These are phyloP conservation scores for Pinus albicaulis DNA, from an alignment of 75 land plant species.

Conservation along the genomic window DNA sequence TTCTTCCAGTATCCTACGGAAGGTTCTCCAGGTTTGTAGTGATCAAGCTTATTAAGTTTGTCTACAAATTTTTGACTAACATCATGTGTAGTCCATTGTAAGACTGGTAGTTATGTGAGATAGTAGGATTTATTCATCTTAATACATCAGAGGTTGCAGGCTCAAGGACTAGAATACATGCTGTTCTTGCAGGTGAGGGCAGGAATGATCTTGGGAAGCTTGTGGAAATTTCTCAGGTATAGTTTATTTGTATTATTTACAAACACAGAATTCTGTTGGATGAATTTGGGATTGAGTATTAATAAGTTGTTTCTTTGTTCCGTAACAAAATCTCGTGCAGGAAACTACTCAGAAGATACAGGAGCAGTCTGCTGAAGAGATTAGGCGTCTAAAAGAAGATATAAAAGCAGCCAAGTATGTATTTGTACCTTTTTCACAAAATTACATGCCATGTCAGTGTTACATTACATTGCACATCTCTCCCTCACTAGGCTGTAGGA, in stretches of 20 bases:
- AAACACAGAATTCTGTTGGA: not conserved
- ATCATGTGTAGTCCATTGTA: not conserved
- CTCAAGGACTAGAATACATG: not conserved
- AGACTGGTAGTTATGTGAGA: not conserved
- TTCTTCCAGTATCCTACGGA: slow-evolving; percentile 22
- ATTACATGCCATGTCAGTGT: too few relatives aligned
- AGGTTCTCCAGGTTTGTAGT: slow-evolving; percentile 28
- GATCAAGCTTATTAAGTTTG: not conserved
- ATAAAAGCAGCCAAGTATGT: slow-evolving; percentile 50
- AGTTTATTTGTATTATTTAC: not conserved
- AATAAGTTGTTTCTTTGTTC: not conserved
- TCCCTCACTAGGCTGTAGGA: too few relatives aligned
- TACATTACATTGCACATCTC: too few relatives aligned
- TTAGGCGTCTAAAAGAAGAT: slow-evolving; percentile 70
- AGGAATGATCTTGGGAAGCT: slow-evolving; percentile 45
- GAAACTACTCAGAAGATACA: slow-evolving; percentile 46
- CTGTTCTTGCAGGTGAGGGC: slow-evolving; percentile 39
- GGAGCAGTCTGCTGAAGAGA: slow-evolving; percentile 51
- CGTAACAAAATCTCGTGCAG: slow-evolving; percentile 23
- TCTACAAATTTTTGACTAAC: not conserved
- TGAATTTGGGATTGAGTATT: not conserved
- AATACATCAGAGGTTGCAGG: not conserved
- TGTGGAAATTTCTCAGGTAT: slow-evolving; percentile 66
- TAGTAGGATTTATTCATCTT: not conserved
- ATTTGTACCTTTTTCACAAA: not conserved